Conservation (phyloP, 306 rosid species). For the Lablab purpureus region DNA sequence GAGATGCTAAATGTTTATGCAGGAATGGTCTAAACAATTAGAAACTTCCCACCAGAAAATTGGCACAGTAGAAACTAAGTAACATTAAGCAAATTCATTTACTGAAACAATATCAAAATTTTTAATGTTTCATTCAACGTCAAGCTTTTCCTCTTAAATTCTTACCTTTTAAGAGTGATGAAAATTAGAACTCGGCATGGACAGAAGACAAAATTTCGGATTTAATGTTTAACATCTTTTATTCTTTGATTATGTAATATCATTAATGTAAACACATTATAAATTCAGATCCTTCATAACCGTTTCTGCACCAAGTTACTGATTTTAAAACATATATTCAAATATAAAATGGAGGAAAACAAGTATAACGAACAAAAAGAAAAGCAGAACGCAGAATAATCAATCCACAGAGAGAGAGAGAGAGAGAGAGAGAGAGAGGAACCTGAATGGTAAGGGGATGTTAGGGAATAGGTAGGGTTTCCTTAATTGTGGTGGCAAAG, state of each 20-base stretch:
- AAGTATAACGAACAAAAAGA: background rate
- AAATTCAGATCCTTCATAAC: background rate
- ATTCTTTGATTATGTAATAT: background rate
- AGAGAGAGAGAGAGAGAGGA: background rate
- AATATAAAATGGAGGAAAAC: background rate
- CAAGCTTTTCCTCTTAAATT: no score
- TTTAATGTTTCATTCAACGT: no score
- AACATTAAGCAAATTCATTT: no score
- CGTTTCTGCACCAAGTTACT: background rate
- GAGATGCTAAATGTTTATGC: no score
- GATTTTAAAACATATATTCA: background rate
- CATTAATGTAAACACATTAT: background rate
- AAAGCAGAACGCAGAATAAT: background rate
- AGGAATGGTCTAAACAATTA: no score
- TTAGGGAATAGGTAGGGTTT: constrained; percentile 56
- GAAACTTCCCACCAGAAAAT: no score
- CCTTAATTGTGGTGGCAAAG: constrained; percentile 47
- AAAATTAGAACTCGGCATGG: background rate
- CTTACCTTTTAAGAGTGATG: background rate
- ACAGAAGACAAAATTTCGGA: background rate
- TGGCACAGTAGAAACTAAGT: no score
- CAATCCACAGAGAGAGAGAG: no score
- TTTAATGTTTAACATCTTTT: background rate
- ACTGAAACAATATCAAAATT: no score
- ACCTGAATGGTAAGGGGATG: constrained; percentile 52